Evolutionary conservation across 2,329 filamentous ascomycete species (phyloP).

Genomic region (Colletotrichum eremochloae): DNA sequence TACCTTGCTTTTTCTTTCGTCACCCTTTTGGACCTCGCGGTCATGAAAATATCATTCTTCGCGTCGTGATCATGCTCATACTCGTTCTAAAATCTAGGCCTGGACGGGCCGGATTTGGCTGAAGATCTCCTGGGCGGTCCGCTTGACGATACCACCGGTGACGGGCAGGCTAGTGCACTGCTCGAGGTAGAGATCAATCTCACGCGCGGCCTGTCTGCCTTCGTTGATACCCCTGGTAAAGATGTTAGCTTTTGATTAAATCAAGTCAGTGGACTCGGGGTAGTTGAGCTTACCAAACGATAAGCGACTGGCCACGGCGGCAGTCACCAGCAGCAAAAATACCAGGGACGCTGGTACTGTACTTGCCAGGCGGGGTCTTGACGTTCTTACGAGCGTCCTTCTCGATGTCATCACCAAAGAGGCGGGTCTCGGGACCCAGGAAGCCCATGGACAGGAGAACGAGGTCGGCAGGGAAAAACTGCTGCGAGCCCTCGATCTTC

Average conservation of each 20-base stretch:
- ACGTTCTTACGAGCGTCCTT: conserved; percentile 95
- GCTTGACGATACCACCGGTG: conserved; percentile 93
- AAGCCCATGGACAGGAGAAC: conserved; percentile 98
- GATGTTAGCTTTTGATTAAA: conserved; percentile 51
- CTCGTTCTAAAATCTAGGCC: conserved; percentile 37
- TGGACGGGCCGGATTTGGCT: conserved; percentile 46
- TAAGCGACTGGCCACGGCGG: conserved; percentile 92
- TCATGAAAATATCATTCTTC: background rate
- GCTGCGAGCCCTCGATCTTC: conserved; percentile 91
- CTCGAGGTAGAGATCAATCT: conserved; percentile 90
- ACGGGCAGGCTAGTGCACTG: conserved; percentile 85
- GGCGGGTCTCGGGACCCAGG: conserved; percentile 90
- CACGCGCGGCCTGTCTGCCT: conserved; percentile 90
- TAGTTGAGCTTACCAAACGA: conserved; percentile 83
- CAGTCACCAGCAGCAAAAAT: conserved; percentile 97
- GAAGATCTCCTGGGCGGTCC: conserved; percentile 79
- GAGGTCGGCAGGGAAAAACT: conserved; percentile 96
- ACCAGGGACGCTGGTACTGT: conserved; percentile 87
- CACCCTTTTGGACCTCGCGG: background rate
- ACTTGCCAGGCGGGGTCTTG: conserved; percentile 90
- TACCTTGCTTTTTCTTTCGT: background rate
- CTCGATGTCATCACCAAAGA: conserved; percentile 89
- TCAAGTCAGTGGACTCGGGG: background rate
- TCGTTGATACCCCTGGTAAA: conserved; percentile 89
- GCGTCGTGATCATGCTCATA: background rate